Evolutionary conservation across 176 grass and related monocot genomes (phyloP).

Genomic region (Puya raimondii): DNA sequence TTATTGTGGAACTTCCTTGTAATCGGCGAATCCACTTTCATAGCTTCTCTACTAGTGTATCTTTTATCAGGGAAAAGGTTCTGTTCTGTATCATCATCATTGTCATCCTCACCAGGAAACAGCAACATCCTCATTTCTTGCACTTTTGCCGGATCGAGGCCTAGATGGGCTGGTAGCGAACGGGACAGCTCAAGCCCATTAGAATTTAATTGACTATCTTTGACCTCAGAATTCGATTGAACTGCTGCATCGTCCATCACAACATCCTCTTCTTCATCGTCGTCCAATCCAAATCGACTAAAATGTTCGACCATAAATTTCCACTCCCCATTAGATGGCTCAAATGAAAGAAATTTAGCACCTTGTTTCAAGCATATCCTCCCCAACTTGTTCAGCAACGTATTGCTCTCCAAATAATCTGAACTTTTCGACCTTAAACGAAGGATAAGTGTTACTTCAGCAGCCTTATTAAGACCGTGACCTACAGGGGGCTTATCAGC

Average conservation of each 20-base stretch:
- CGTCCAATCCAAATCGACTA: slow-evolving; percentile 91
- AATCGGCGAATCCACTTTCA: slow-evolving; percentile 47
- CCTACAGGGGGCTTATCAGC: slow-evolving; percentile 51
- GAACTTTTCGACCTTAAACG: slow-evolving; percentile 1
- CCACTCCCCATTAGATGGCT: slow-evolving; percentile 50
- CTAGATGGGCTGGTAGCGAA: slow-evolving; percentile 86
- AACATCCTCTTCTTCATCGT: slow-evolving; percentile 68
- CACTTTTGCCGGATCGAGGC: slow-evolving; percentile 81
- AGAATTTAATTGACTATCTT: slow-evolving; percentile 32
- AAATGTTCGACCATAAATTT: slow-evolving; percentile 86
- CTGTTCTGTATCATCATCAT: slow-evolving; percentile 34
- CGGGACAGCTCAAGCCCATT: slow-evolving; percentile 57
- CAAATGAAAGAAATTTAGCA: slow-evolving; percentile 71
- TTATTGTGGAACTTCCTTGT: slow-evolving; percentile 40
- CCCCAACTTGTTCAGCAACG: slow-evolving; percentile 30
- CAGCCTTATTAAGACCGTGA: slow-evolving; percentile 77
- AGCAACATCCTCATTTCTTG: slow-evolving; percentile 61
- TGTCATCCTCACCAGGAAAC: slow-evolving; percentile 48
- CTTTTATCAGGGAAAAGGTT: slow-evolving; percentile 36
- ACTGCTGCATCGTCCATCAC: slow-evolving; percentile 45
- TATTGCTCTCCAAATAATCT: slow-evolving; percentile 22
- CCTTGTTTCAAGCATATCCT: slow-evolving; percentile 42
- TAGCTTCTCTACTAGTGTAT: slow-evolving; percentile 36
- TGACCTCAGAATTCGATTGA: slow-evolving; percentile 37
- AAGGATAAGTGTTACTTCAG: slow-evolving; percentile 69